Evolutionary conservation across 2,329 filamentous ascomycete genomes (phyloP).

Genomic region (Graphium sp.): DNA sequence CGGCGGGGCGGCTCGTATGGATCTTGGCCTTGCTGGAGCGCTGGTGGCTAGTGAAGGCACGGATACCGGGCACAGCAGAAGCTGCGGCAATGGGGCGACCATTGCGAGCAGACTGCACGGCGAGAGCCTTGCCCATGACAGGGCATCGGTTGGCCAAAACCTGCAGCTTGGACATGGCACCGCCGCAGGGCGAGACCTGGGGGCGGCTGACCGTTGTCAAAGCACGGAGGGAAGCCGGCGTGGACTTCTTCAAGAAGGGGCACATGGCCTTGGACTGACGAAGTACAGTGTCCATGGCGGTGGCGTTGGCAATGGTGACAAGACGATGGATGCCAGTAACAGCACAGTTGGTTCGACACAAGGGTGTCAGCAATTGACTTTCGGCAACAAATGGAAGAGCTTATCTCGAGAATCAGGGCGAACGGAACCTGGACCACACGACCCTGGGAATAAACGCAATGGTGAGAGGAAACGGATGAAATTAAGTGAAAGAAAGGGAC

Average conservation of each 20-base stretch:
- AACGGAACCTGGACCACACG: too few species aligned
- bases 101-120: constrained; percentile 56
- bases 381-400: too few species aligned
- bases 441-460: too few species aligned
- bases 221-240: constrained; percentile 77
- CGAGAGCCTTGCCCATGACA: constrained; percentile 95
- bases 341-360: too few species aligned
- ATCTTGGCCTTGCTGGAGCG: constrained; percentile 52
- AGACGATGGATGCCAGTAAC: too few species aligned
- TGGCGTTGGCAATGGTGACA: background rate
- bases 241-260: constrained; percentile 91
- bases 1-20: constrained; percentile 64
- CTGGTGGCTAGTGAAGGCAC: constrained; percentile 30
- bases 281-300: constrained; percentile 76
- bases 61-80: constrained; percentile 28
- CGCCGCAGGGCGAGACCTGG: constrained; percentile 57
- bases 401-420: too few species aligned
- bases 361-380: too few species aligned
- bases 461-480: too few species aligned
- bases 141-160: constrained; percentile 88
- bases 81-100: constrained; percentile 21
- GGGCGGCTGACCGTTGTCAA: constrained; percentile 59
- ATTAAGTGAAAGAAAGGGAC: too few species aligned
- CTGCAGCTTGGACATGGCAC: constrained; percentile 94
- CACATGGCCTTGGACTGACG: constrained; percentile 95